Base-by-base conservation (phyloP, 129 eudicot species). In the Tanacetum coccineum region DNA sequence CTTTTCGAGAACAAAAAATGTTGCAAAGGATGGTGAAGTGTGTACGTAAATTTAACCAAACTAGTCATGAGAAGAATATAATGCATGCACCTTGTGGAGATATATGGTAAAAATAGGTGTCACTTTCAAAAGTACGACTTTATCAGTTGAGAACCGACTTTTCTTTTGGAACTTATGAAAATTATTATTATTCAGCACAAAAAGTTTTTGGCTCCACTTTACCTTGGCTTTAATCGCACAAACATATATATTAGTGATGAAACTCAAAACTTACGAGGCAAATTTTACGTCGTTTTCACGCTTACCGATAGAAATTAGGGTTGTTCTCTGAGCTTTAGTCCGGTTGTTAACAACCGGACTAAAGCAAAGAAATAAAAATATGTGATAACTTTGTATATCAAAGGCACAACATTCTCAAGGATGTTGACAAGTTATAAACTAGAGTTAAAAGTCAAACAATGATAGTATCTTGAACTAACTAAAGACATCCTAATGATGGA, bases 401-500 rank as follows among this genome's bases (percentile, higher is more conserved):
- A 36, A 36, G 36, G 6, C 36, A 11, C 52, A 47, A 49, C 52
- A 47, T 11, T 47, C 3, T 14, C 19, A 18, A 49, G 2, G 54
- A 49, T 49, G 18, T 49, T 15, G 12, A 54, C 59, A 54, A 19
- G 11, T 15, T 54, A 17, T 20, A 1, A 54, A 1, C 0, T 54
- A 17, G 0, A 1, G 10, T 54, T 9, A 12, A 54, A 19, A n/a
- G 59, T 54, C 9, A 54, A 54, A 54, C 25, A 54, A 19, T 0
- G 2, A 36, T 22, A 10, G 30, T 54, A 54, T 19, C 59, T 18
- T 54, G 22, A 18, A 15, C 21, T 54, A 18, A 15, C 21, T 54
- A 19, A 54, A 18, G 59, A 54, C 59, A 51, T 22, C n/a, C 59
- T 54, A 54, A 54, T 54, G 59, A 17, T 54, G 59, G 59, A 54